Evolutionary conservation across 441 rosid genomes (phyloP).

Genomic region (Flueggea neowawraea): DNA sequence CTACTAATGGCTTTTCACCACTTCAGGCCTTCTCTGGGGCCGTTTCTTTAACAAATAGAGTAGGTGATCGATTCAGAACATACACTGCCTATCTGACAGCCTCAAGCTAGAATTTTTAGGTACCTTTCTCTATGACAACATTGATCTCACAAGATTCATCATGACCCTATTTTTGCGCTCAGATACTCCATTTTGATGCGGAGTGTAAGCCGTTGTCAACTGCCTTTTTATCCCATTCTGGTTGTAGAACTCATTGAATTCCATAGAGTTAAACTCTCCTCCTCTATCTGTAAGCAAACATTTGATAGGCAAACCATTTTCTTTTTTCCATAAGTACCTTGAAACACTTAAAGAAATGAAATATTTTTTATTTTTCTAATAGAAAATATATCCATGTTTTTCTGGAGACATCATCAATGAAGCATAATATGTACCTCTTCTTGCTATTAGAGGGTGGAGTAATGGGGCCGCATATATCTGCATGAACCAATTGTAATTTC

Average conservation of each 20-base stretch:
- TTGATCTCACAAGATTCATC: no score
- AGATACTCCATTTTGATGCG: no score
- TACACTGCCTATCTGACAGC: no score
- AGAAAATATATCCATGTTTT: no score
- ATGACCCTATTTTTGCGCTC: no score
- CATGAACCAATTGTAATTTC: constrained; percentile 2
- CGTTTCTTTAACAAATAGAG: no score
- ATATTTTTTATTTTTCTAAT: background rate
- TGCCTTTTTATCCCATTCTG: background rate
- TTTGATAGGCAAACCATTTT: background rate
- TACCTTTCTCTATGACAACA: no score
- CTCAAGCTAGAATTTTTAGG: no score
- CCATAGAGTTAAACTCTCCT: background rate
- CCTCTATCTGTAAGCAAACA: constrained; percentile 1
- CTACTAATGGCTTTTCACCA: no score
- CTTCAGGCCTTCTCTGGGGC: no score
- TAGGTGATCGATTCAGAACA: no score
- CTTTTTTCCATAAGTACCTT: background rate
- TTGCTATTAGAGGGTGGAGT: background rate
- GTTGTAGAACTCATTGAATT: background rate
- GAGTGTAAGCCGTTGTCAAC: background rate
- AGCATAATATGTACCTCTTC: background rate
- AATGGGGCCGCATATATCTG: background rate
- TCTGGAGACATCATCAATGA: constrained; percentile 3
- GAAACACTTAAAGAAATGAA: background rate